phyloP scores from a whole-genome alignment of 2,329 filamentous ascomycete genomes.

The Phialophora macrospora region DNA sequence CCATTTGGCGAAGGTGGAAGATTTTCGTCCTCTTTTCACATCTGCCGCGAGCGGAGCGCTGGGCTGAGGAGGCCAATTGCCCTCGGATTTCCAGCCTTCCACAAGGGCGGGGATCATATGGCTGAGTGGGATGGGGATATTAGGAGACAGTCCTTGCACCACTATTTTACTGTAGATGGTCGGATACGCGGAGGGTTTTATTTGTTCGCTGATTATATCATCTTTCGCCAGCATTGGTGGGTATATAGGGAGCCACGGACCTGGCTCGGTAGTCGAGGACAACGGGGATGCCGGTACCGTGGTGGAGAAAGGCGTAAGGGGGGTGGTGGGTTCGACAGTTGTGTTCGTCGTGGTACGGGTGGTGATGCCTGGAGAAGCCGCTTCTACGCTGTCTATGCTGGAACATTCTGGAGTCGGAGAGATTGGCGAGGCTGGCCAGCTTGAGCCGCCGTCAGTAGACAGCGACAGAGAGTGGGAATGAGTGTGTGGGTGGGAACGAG shows the following conservation, averaged over 20 bases:
- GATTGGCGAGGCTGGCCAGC: slow-evolving; percentile 12
- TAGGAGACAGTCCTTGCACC: slow-evolving; percentile 76
- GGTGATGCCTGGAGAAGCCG: slow-evolving; percentile 5
- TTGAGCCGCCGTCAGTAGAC: slow-evolving; percentile 11
- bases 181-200: slow-evolving; percentile 73
- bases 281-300: slow-evolving; percentile 48
- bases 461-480: slow-evolving; percentile 2
- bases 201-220: slow-evolving; percentile 77
- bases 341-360: slow-evolving; percentile 7
- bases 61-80: slow-evolving; percentile 80
- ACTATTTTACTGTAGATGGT: slow-evolving; percentile 91
- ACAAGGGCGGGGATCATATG: slow-evolving; percentile 83
- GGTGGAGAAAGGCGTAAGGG: slow-evolving; percentile 42
- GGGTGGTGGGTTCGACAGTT: slow-evolving; percentile 8
- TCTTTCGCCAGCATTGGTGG: slow-evolving; percentile 72
- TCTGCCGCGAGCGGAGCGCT: slow-evolving; percentile 20
- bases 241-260: slow-evolving; percentile 72
- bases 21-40: slow-evolving; percentile 28
- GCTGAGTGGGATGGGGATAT: slow-evolving; percentile 82
- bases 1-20: slow-evolving; percentile 30
- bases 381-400: slow-evolving; percentile 25
- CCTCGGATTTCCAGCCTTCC: slow-evolving; percentile 87
- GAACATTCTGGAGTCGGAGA: slow-evolving; percentile 23
- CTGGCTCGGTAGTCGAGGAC: slow-evolving; percentile 42
- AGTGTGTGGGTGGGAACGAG: slow-evolving; percentile 11